phyloP scores from a whole-genome alignment of 2,329 filamentous ascomycete species.

The Huntiella abstrusa region DNA sequence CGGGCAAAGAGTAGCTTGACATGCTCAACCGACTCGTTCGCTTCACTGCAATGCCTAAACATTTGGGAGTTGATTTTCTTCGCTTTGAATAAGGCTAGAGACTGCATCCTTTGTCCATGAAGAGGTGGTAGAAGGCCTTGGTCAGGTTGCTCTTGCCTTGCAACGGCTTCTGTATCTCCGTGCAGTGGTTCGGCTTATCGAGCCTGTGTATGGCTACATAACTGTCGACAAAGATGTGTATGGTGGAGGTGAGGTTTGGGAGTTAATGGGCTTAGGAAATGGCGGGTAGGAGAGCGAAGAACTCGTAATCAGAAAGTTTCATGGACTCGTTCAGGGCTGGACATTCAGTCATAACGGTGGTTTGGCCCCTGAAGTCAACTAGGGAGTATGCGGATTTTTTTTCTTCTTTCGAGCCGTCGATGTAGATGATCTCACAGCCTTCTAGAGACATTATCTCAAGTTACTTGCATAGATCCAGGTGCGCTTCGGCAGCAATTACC shows the following conservation, averaged over 20 bases:
- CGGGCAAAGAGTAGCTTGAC: too few relatives aligned
- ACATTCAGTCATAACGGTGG: neutral
- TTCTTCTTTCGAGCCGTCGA: neutral
- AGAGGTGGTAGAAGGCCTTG: too few relatives aligned
- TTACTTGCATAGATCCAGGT: too few relatives aligned
- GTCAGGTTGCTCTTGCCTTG: too few relatives aligned
- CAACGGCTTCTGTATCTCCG: too few relatives aligned
- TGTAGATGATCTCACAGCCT: neutral
- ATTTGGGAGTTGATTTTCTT: too few relatives aligned
- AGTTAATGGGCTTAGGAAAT: neutral
- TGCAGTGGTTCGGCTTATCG: too few relatives aligned
- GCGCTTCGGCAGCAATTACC: too few relatives aligned
- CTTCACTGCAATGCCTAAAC: too few relatives aligned
- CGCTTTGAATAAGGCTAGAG: too few relatives aligned
- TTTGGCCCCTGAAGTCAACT: neutral
- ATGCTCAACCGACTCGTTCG: too few relatives aligned
- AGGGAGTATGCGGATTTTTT: neutral
- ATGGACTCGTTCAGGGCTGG: neutral
- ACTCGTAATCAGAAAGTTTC: neutral
- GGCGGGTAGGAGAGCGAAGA: neutral
- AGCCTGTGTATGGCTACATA: slow-evolving; percentile 18
- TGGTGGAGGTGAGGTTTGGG: neutral
- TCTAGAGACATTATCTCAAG: neutral
- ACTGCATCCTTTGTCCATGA: too few relatives aligned
- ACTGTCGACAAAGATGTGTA: neutral